phyloP scores from a whole-genome alignment of 352 stramenopile species.

The Phytophthora macrochlamydospora region DNA sequence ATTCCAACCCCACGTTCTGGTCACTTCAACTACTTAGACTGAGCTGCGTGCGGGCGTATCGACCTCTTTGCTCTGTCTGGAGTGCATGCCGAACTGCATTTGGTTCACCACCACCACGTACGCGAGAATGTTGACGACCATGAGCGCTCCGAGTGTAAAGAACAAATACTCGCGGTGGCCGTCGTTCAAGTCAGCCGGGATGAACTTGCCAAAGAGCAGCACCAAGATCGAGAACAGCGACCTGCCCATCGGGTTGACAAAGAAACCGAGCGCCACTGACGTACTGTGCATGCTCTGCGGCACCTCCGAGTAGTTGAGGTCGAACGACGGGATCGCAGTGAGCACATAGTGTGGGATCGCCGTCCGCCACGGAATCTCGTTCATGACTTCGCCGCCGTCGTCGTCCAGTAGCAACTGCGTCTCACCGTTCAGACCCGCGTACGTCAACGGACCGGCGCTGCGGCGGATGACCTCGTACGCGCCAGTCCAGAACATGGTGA shows the following conservation, averaged over 20 bases:
- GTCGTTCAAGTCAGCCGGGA: constrained; percentile 34
- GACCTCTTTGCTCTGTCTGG: constrained; percentile 5
- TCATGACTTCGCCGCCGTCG: constrained; percentile 25
- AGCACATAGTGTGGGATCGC: constrained; percentile 55
- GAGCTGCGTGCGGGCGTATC: background rate
- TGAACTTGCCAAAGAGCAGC: constrained; percentile 63
- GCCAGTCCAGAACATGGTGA: constrained; percentile 49
- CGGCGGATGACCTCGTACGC: constrained; percentile 43
- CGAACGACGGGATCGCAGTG: constrained; percentile 45
- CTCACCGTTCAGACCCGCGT: constrained; percentile 18
- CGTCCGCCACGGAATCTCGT: constrained; percentile 27
- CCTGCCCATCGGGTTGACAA: constrained; percentile 58
- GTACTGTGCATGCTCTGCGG: constrained; percentile 38
- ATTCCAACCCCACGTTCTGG: too few relatives aligned
- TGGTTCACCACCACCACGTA: constrained; percentile 37
- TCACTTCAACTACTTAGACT: too few relatives aligned
- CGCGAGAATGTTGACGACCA: constrained; percentile 41
- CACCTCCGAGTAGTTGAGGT: constrained; percentile 52
- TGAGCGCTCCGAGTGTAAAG: constrained; percentile 37
- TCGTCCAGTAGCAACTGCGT: constrained; percentile 37
- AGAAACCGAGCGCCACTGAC: constrained; percentile 44
- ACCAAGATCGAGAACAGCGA: constrained; percentile 62
- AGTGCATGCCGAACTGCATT: constrained; percentile 36
- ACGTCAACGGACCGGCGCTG: constrained; percentile 20
- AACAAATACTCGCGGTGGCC: constrained; percentile 46